Base-by-base conservation (phyloP, 352 stramenopile genomes). In the Pythium phragmitis region DNA sequence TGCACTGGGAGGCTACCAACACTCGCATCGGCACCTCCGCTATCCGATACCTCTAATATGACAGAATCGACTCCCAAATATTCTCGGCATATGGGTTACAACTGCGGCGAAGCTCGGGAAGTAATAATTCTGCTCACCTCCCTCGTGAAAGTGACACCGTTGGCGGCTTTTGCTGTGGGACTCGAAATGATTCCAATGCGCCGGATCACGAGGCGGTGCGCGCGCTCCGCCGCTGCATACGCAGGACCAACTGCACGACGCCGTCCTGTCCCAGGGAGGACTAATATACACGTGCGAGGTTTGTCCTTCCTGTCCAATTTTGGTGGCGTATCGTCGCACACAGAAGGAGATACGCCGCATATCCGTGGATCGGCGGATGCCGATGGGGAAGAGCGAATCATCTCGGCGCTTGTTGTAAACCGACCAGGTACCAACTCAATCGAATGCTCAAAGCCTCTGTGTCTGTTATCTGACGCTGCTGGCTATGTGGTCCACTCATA, bases 331-430 rank as follows among this genome's bases (percentile, higher is more conserved):
- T 60, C 60, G 21, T 61, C 60, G 6, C 52, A 67, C 39, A 42
- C 33, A 8, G 51, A 59, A 23, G 5, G 37, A 42, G 48, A 63
- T 21, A 47, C 36, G 3, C 13, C 39, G 39, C 39, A 14, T 46
- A 13, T 7, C 17, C 2, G 37, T 17, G 12, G 3, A 34, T 26
- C 13, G 7, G 13, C 46, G 0, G 50, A 65, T 36, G 23, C 23
- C n/a, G 42, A 68, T 23, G 62, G 90, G 60, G 83, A 92, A 60
- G 83, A 92, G 60, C 77, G 79, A 11, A 89, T 89, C 70, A 85
- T 92, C 67, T 92, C 80, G 14, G 75, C 79, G 39, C 76, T 92
- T 4, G 83, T 92, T 0, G 80, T 90, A 8, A 92, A 92, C 43
- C 78, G 77, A 17, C 79, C 81, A 47, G 79, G 72, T 83, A 36